Evolutionary conservation across 83 land plant species (phyloP), one percentile per base, ranked within the genome.

Genomic region (Thuja plicata): DNA sequence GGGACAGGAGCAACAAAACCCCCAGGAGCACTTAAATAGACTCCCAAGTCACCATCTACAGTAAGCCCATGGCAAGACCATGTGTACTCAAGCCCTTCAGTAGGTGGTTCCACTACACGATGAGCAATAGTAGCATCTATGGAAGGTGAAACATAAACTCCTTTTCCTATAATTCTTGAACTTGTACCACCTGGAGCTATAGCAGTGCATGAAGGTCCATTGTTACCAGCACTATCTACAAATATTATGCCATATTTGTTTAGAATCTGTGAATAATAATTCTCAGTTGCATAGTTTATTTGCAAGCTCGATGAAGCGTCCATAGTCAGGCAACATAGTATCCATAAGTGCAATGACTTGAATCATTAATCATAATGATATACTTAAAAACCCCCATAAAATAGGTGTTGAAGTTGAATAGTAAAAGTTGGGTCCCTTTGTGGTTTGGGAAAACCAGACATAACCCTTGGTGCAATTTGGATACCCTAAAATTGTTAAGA

Each of bases 51-150:
- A n/a, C n/a, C n/a, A n/a, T n/a, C n/a, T n/a, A n/a, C n/a, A n/a
- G n/a, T n/a, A n/a, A n/a, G n/a, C n/a, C n/a, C n/a, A n/a, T n/a
- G n/a, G n/a, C n/a, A n/a, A n/a, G n/a, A 97, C 99, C 99, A 98
- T 24, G 99, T 98, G 74, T 98, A 98, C 80, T 98, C 99, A 78
- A 98, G 89, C 76, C 99, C 99, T 88, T 98, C 96, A 66, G 89
- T 5, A 15, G 96, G 98, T 85, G 98, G 92, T 37, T 97, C 97
- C 82, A 97, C 98, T 41, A 97, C 90, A 88, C 91, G 94, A 90
- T 98, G 99, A 90, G 99, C 96, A 60, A 96, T 95, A 90, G 96
- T 95, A 90, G 97, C 94, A 89, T 99, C 99, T 99, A 98, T 98
- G 43, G 93, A 93, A 70, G 99, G 99, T 85, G 99, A 97, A 60